Evolutionary conservation across 345 rosid species (phyloP), one percentile per base, ranked within the genome.

Genomic region (Rhodamnia rubescens): DNA sequence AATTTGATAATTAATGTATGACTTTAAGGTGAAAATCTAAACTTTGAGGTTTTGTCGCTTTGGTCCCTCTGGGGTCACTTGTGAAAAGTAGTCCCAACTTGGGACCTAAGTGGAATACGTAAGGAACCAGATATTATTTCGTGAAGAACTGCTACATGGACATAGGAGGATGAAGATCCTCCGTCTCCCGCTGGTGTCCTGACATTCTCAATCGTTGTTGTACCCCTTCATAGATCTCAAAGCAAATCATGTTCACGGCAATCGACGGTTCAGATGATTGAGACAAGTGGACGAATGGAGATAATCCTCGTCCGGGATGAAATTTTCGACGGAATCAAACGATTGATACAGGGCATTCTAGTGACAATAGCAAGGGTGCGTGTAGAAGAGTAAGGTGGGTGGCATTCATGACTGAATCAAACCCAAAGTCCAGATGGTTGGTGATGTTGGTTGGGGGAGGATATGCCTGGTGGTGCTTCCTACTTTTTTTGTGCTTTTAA

Each of bases 401-500:
- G 78, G 78, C 78, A 69, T 69, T 32, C 18, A 8, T 32, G 44
- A 18, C 47, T 69, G 78, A 69, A 69, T 8, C 78, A 18, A 27
- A 32, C 74, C 27, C 74, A 8, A 32, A 32, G 78, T 32, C 47
- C 47, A 32, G 47, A 57, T 57, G 64, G 64, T 57, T 29, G 29
- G 26, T 57, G 47, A 57, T 57, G 64, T 29, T 57, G 64, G 29
- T 26, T 57, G 32, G 64, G 7, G 14, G 78, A 32, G 47, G 78
- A 69, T 32, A 32, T 32, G 42, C 49, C 59, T 11, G n/a, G 47
- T 80, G 40, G 27, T 75, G 49, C 64, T 50, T 87, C 91, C 91
- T 88, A 90, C 88, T 89, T 90, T 93, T 93, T 94, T 88, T 87
- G 91, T 86, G 88, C 36, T 61, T 57, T 83, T 52, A 21, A 55